phyloP scores from a whole-genome alignment of 768 basidiomycete species.

The Punctularia strigosozonata region DNA sequence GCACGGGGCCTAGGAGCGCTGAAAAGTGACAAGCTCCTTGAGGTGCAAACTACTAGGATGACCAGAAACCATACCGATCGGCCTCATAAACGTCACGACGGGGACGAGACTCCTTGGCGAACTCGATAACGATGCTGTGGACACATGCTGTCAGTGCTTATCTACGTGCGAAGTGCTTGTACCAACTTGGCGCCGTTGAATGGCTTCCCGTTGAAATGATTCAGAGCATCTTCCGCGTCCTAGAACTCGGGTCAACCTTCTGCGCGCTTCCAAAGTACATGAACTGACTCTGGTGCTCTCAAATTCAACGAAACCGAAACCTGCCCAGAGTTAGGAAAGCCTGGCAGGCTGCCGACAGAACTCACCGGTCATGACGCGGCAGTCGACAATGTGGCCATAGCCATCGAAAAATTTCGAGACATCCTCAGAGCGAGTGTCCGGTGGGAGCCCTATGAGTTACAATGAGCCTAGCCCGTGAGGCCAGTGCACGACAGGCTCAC shows the following conservation, averaged over 20 bases:
- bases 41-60: conserved; percentile 4
- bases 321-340: conserved; percentile 22
- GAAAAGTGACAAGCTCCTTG: conserved; percentile 6
- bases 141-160: conserved; percentile 2
- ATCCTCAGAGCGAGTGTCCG: conserved; percentile 75
- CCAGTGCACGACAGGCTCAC: conserved; percentile 28
- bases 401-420: conserved; percentile 85
- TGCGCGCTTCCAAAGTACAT: conserved; percentile 7
- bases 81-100: conserved; percentile 67
- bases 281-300: conserved; percentile 61
- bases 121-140: conserved; percentile 85
- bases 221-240: conserved; percentile 93
- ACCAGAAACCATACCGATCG: conserved; percentile 36
- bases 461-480: not conserved
- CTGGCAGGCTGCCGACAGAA: not conserved
- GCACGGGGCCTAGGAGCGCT: conserved; percentile 41
- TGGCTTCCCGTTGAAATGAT: conserved; percentile 75
- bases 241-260: conserved; percentile 16
- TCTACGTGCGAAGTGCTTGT: conserved; percentile 2
- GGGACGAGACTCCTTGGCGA: conserved; percentile 86
- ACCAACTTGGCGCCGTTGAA: conserved; percentile 82
- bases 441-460: conserved; percentile 33
- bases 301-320: conserved; percentile 96
- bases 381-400: conserved; percentile 80
- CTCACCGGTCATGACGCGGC: conserved; percentile 88